Evolutionary conservation across 108 stramenopile species (phyloP).

Genomic region (Cyclotella choctawhatcheeana): DNA sequence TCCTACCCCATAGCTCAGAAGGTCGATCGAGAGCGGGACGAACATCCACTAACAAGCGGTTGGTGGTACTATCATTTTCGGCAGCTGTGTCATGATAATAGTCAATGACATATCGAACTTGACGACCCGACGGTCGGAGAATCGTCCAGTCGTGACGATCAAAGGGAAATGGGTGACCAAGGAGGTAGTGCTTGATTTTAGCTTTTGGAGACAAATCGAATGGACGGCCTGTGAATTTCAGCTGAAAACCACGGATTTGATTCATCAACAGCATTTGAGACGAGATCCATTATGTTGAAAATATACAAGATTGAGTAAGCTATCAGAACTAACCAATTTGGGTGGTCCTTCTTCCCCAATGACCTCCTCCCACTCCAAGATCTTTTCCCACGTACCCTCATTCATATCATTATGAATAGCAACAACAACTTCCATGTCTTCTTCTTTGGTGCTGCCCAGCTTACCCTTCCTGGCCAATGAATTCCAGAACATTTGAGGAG

Average conservation of each 20-base stretch:
- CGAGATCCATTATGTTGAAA: no score
- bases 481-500: constrained; percentile 99
- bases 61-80: constrained; percentile 54
- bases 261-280: no score
- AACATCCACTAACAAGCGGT: constrained; percentile 93
- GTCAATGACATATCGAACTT: constrained; percentile 98
- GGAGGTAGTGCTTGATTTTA: constrained; percentile 72
- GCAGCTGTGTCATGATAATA: constrained; percentile 95
- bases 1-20: constrained; percentile 64
- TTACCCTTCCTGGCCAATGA: constrained; percentile 95
- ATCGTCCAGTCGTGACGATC: constrained; percentile 99
- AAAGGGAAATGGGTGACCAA: constrained; percentile 96
- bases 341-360: constrained; percentile 30
- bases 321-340: constrained; percentile 20
- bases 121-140: constrained; percentile 69
- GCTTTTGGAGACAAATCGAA: constrained; percentile 96
- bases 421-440: constrained; percentile 92
- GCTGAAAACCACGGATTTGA: no score
- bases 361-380: constrained; percentile 95
- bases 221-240: constrained; percentile 92
- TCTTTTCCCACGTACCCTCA: constrained; percentile 94
- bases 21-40: constrained; percentile 93
- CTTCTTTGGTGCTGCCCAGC: constrained; percentile 78
- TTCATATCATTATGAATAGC: constrained; percentile 99
- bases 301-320: no score